These are phyloP conservation scores for Hanseniaspora taiwanica DNA, from an alignment of 805 yeast species.

Conservation along the genomic window DNA sequence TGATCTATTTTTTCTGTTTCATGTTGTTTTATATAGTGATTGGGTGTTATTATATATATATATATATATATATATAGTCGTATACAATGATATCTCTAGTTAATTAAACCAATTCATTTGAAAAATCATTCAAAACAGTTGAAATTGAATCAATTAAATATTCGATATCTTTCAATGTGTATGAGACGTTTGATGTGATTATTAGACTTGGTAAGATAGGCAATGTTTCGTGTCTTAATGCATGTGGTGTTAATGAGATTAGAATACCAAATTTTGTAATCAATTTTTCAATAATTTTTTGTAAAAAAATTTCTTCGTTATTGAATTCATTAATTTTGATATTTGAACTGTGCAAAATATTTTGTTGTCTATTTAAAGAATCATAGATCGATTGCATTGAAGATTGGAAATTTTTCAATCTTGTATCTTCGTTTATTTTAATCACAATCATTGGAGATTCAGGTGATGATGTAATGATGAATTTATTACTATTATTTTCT, in stretches of 20 bases:
- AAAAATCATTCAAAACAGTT: neutral
- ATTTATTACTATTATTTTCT: constrained; percentile 17
- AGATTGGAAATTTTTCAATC: constrained; percentile 20
- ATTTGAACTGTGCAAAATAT: constrained; percentile 18
- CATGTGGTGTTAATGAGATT: constrained; percentile 48
- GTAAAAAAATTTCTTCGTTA: constrained; percentile 48
- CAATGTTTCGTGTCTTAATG: constrained; percentile 60
- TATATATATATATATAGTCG: too few species aligned
- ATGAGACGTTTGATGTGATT: constrained; percentile 34
- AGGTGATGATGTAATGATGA: constrained; percentile 35
- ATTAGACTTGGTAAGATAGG: constrained; percentile 54
- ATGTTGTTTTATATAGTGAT: too few species aligned
- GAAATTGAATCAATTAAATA: constrained; percentile 3
- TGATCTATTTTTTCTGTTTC: too few species aligned
- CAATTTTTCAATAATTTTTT: constrained; percentile 46
- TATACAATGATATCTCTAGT: too few species aligned
- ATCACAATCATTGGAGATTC: constrained; percentile 63
- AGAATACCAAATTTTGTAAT: constrained; percentile 41
- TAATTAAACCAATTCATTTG: neutral
- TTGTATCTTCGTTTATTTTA: constrained; percentile 32
- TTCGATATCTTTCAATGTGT: constrained; percentile 29
- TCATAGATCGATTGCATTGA: constrained; percentile 17
- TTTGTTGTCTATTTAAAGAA: constrained; percentile 16
- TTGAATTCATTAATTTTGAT: constrained; percentile 25
- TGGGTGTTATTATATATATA: too few species aligned